Evolutionary conservation across 176 grass and related monocot species (phyloP).

Genomic region (Aegilops sharonensis): DNA sequence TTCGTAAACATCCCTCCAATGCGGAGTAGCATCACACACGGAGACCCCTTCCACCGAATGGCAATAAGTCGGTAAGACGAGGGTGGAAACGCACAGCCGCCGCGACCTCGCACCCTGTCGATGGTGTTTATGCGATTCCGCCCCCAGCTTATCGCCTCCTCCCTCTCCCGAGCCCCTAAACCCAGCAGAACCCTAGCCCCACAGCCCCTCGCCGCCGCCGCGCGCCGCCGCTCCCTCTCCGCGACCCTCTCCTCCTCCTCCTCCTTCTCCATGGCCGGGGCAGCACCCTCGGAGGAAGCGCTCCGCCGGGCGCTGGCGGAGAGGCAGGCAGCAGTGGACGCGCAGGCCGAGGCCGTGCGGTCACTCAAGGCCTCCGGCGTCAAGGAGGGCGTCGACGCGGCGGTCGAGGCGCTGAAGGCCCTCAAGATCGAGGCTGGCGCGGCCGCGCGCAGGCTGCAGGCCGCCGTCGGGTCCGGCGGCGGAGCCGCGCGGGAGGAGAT

Average conservation of each 20-base stretch:
- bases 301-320: slow-evolving; percentile 60
- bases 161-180: slow-evolving; percentile 22
- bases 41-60: neutral
- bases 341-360: slow-evolving; percentile 55
- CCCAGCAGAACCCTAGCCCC: slow-evolving; percentile 44
- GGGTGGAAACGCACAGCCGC: slow-evolving; percentile 1
- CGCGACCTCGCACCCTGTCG: neutral
- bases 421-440: slow-evolving; percentile 60
- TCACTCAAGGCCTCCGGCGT: slow-evolving; percentile 47
- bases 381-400: slow-evolving; percentile 43
- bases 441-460: slow-evolving; percentile 49
- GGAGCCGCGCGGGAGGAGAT: slow-evolving; percentile 48
- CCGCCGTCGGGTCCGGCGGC: slow-evolving; percentile 28
- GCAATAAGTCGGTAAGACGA: neutral
- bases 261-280: slow-evolving; percentile 29
- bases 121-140: slow-evolving; percentile 51
- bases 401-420: slow-evolving; percentile 58
- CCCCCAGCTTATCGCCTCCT: slow-evolving; percentile 26
- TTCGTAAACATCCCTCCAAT: neutral
- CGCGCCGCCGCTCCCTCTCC: slow-evolving; percentile 12
- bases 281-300: slow-evolving; percentile 46
- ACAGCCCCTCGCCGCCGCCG: slow-evolving; percentile 24
- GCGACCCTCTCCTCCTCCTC: neutral
- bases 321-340: slow-evolving; percentile 54
- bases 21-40: neutral